Percentiles rank a stretch among this genome's conserved stretches.
These are phyloP conservation scores for Athelia sp. DNA, from an alignment of 1,284 basidiomycete species.

Conservation along the genomic window DNA sequence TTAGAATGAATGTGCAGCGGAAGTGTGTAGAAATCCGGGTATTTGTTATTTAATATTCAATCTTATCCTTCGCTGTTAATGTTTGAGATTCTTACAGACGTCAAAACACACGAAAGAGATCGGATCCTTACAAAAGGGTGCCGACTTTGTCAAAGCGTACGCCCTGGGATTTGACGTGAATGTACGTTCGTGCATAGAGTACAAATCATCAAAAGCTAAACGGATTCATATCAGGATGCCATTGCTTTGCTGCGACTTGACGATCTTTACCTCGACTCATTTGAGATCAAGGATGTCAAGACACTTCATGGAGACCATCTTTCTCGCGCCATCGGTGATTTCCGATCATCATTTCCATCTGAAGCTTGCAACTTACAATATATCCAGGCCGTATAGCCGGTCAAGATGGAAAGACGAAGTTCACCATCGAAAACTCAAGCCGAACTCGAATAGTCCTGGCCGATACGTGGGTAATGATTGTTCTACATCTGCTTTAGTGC, in stretches of 20 bases:
- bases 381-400: slow-evolving; percentile 87
- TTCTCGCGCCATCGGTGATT: slow-evolving; percentile 85
- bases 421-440: slow-evolving; percentile 96
- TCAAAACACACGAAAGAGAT: slow-evolving; percentile 92
- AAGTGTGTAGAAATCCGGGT: slow-evolving; percentile 91
- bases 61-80: slow-evolving; percentile 5
- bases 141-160: slow-evolving; percentile 96
- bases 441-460: slow-evolving; percentile 95
- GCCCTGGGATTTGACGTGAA: slow-evolving; percentile 93
- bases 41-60: slow-evolving; percentile 24
- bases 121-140: slow-evolving; percentile 93
- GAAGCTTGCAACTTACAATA: neutral
- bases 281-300: slow-evolving; percentile 99
- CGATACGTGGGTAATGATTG: slow-evolving; percentile 69
- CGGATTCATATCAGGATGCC: slow-evolving; percentile 62
- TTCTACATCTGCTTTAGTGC: slow-evolving; percentile 5
- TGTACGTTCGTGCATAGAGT: slow-evolving; percentile 37
- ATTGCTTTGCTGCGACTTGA: slow-evolving; percentile 93
- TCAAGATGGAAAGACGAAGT: slow-evolving; percentile 97
- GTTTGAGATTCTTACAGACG: no score
- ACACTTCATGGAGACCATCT: slow-evolving; percentile 96
- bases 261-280: slow-evolving; percentile 96
- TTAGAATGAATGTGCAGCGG: slow-evolving; percentile 92
- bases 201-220: slow-evolving; percentile 2
- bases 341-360: slow-evolving; percentile 1